Percentiles rank a stretch among this genome's conserved stretches.
phyloP scores from a whole-genome alignment of 2,329 filamentous ascomycete genomes.

The Talaromyces sp. region DNA sequence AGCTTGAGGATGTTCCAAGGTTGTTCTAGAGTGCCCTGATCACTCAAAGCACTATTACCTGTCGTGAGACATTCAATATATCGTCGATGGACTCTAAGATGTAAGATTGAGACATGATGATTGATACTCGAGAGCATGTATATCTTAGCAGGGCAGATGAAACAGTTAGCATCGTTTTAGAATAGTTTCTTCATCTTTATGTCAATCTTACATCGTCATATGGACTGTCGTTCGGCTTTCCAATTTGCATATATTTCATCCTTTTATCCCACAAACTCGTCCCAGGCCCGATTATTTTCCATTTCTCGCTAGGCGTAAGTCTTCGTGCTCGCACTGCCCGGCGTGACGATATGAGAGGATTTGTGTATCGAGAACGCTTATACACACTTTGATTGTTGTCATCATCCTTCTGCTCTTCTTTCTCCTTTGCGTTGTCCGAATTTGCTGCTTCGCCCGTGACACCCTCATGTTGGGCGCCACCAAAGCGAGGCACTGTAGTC shows the following conservation, averaged over 20 bases:
- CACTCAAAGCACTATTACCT: slow-evolving; percentile 37
- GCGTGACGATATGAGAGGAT: slow-evolving; percentile 34
- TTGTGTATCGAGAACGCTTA: slow-evolving; percentile 41
- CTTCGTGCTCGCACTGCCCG: slow-evolving; percentile 39
- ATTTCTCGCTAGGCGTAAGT: slow-evolving; percentile 50
- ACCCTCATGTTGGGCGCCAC: slow-evolving; percentile 47
- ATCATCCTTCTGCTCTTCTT: slow-evolving; percentile 28
- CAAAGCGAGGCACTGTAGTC: slow-evolving; percentile 57
- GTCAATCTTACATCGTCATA: slow-evolving; percentile 54
- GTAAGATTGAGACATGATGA: slow-evolving; percentile 61
- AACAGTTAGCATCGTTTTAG: slow-evolving; percentile 32
- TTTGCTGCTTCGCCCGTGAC: slow-evolving; percentile 33
- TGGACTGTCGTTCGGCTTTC: slow-evolving; percentile 47
- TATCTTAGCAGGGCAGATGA: slow-evolving; percentile 43
- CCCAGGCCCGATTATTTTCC: slow-evolving; percentile 54
- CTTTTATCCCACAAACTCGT: slow-evolving; percentile 57
- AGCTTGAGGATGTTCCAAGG: slow-evolving; percentile 55
- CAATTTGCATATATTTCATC: slow-evolving; percentile 57
- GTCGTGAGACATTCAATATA: slow-evolving; percentile 57
- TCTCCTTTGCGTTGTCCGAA: slow-evolving; percentile 16
- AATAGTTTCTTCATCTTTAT: neutral
- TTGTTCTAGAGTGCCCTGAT: slow-evolving; percentile 29
- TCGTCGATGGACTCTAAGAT: slow-evolving; percentile 55
- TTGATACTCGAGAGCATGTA: slow-evolving; percentile 63
- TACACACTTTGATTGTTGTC: slow-evolving; percentile 30